A percentile compares a stretch with the other conserved stretches of the same genome.
Evolutionary conservation across 2,329 filamentous ascomycete genomes (phyloP).

Genomic region (Diaporthe vaccinii): DNA sequence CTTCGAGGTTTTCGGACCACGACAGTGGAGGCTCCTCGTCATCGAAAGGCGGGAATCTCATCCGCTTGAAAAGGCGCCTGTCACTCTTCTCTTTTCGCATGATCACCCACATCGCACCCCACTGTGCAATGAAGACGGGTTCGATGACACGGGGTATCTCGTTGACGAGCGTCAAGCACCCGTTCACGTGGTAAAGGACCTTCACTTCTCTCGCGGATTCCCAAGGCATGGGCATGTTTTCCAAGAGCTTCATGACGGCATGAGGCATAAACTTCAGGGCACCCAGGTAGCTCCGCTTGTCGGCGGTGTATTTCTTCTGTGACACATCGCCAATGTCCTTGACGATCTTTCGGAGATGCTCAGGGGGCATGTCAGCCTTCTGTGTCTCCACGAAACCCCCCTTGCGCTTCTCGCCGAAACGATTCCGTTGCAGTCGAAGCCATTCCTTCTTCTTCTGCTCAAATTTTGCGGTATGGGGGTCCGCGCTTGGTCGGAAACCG

Average conservation of each 20-base stretch:
- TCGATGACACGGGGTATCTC: constrained; percentile 97
- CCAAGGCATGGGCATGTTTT: constrained; percentile 99
- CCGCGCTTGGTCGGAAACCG: constrained; percentile 83
- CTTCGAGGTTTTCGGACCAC: constrained; percentile 99
- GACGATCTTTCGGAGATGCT: constrained; percentile 98
- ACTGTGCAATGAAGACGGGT: constrained; percentile 97
- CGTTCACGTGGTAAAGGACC: constrained; percentile 98
- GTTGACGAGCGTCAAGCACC: constrained; percentile 96
- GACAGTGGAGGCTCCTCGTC: constrained; percentile 98
- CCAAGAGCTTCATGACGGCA: constrained; percentile 93
- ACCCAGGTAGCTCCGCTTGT: constrained; percentile 97
- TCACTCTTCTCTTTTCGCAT: constrained; percentile 99
- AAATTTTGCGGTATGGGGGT: constrained; percentile 92
- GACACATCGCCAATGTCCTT: constrained; percentile 99
- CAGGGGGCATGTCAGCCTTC: constrained; percentile 98
- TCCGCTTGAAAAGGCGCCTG: constrained; percentile 94
- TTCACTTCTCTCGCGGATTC: constrained; percentile 97
- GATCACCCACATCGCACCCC: constrained; percentile 99
- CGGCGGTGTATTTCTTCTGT: constrained; percentile 98
- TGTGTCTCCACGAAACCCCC: constrained; percentile 97
- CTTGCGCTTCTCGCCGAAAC: constrained; percentile 97
- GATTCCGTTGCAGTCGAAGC: constrained; percentile 89
- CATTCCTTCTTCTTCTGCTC: constrained; percentile 99
- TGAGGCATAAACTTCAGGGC: constrained; percentile 99
- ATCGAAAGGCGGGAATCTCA: constrained; percentile 98